Conservation (phyloP, 495 filamentous ascomycete genomes). For the Xanthoparmelia taractica region DNA sequence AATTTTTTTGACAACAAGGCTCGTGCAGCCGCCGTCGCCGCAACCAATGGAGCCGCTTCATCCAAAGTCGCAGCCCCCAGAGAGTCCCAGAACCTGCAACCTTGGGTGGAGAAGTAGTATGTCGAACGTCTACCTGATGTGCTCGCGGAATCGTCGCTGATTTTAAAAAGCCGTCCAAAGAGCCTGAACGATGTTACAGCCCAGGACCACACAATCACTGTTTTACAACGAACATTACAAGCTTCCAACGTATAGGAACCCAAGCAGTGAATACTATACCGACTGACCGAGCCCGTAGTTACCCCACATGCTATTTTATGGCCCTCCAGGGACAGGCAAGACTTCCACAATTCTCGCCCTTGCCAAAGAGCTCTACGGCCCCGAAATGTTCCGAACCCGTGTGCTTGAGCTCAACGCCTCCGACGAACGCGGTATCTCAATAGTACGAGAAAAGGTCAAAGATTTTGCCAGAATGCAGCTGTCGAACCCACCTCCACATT, state of each 20-base stretch:
- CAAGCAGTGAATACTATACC: not conserved
- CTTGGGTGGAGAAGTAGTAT: slow-evolving; percentile 99
- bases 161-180: slow-evolving; percentile 70
- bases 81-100: slow-evolving; percentile 62
- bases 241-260: slow-evolving; percentile 66
- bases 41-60: slow-evolving; percentile 37
- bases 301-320: slow-evolving; percentile 99
- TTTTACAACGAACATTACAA: slow-evolving; percentile 87
- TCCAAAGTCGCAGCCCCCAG: slow-evolving; percentile 52
- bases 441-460: slow-evolving; percentile 98
- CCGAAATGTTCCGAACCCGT: slow-evolving; percentile 84
- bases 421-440: slow-evolving; percentile 94
- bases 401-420: slow-evolving; percentile 98
- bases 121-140: slow-evolving; percentile 23
- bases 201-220: slow-evolving; percentile 92
- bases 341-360: slow-evolving; percentile 97
- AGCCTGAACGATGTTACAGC: slow-evolving; percentile 90
- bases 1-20: slow-evolving; percentile 96
- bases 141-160: slow-evolving; percentile 12
- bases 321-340: slow-evolving; percentile 94
- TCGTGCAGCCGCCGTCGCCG: slow-evolving; percentile 69
- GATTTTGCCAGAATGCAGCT: slow-evolving; percentile 94
- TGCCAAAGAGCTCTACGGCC: slow-evolving; percentile 94
- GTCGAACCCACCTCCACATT: slow-evolving; percentile 66
- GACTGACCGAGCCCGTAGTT: slow-evolving; percentile 44